Conservation (phyloP, 2,329 filamentous ascomycete genomes). For the Aspergillus niger region DNA sequence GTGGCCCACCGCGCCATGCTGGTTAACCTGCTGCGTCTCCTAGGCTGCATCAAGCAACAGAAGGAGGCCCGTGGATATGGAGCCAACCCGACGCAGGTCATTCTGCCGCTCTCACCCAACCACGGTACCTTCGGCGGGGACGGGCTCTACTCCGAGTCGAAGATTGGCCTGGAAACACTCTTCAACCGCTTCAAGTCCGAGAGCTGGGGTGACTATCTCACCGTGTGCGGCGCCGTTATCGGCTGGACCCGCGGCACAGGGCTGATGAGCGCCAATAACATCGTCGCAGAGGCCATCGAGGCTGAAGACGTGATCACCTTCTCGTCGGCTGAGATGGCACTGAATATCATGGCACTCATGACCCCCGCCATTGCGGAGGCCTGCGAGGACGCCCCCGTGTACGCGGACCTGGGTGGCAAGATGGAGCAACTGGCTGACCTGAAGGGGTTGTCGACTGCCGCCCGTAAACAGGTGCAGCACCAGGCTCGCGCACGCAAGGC, state of each 20-base stretch:
- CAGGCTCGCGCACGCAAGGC: neutral
- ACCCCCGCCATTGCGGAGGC: neutral
- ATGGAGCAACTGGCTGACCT: slow-evolving; percentile 5
- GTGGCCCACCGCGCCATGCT: slow-evolving; percentile 11
- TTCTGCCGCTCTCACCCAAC: slow-evolving; percentile 11
- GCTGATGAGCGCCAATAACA: slow-evolving; percentile 8
- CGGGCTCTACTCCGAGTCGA: slow-evolving; percentile 12
- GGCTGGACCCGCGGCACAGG: slow-evolving; percentile 12
- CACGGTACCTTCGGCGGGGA: slow-evolving; percentile 11
- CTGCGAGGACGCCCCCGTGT: slow-evolving; percentile 6
- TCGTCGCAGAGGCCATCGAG: slow-evolving; percentile 10
- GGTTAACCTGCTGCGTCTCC: slow-evolving; percentile 4
- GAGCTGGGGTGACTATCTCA: slow-evolving; percentile 8
- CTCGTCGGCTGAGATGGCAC: slow-evolving; percentile 8
- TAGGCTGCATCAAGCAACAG: slow-evolving; percentile 1
- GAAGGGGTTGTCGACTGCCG: neutral
- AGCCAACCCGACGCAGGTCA: slow-evolving; percentile 10
- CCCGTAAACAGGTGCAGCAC: neutral
- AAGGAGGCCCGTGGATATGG: neutral
- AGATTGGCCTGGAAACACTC: slow-evolving; percentile 8
- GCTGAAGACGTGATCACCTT: slow-evolving; percentile 4
- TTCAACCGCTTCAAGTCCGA: slow-evolving; percentile 10
- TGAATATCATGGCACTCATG: slow-evolving; percentile 1
- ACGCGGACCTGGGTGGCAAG: slow-evolving; percentile 7
- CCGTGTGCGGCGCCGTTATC: slow-evolving; percentile 8